These are phyloP conservation scores for Penicillium alfredii DNA, from an alignment of 495 filamentous ascomycete genomes.

Conservation along the genomic window DNA sequence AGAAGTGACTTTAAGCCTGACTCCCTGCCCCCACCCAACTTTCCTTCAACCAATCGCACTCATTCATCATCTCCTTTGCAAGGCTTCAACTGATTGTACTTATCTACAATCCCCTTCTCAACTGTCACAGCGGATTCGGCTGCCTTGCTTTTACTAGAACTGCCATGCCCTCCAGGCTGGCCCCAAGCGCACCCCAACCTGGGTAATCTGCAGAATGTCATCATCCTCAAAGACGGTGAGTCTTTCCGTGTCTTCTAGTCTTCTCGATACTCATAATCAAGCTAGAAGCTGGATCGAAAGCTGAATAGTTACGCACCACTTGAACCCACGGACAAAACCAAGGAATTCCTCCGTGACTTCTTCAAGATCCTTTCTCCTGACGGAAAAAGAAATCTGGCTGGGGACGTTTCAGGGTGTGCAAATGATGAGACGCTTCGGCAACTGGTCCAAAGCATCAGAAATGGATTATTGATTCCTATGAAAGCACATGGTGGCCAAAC, in stretches of 20 bases:
- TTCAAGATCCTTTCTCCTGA: conserved; percentile 7
- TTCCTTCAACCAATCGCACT: conserved; percentile 9
- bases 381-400: conserved; percentile 7
- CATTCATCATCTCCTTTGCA: conserved; percentile 8
- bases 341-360: conserved; percentile 5
- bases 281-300: conserved; percentile 11
- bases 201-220: conserved; percentile 5
- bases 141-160: conserved; percentile 4
- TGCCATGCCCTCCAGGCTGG: conserved; percentile 1
- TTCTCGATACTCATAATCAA: conserved; percentile 9
- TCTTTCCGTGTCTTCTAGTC: conserved; percentile 3
- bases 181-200: conserved; percentile 4
- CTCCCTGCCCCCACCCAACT: conserved; percentile 5
- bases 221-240: conserved; percentile 7
- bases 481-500: conserved; percentile 15
- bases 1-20: too few species aligned
- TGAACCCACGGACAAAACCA: conserved; percentile 7
- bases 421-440: conserved; percentile 14
- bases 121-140: conserved; percentile 5
- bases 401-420: conserved; percentile 9
- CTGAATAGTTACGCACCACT: conserved; percentile 7
- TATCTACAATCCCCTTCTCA: conserved; percentile 7
- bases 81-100: too few species aligned
- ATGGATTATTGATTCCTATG: conserved; percentile 10
- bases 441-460: conserved; percentile 12